These are phyloP conservation scores for Fusarium penzigii DNA, from an alignment of 2,329 filamentous ascomycete genomes.

Conservation along the genomic window DNA sequence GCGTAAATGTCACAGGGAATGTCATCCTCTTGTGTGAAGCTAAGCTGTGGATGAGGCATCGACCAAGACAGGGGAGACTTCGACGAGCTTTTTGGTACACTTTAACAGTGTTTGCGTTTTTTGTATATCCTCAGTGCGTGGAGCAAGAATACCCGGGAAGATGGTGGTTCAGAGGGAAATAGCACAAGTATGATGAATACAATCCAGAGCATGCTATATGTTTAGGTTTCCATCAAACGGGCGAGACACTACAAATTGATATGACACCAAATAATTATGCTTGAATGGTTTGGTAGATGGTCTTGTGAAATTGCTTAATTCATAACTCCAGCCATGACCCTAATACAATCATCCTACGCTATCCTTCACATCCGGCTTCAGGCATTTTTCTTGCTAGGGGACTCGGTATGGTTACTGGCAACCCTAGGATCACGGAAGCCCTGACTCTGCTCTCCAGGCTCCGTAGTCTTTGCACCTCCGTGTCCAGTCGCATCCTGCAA, in stretches of 20 bases:
- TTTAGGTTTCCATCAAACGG: too few species aligned
- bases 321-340: neutral
- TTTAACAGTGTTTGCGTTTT: conserved; percentile 38
- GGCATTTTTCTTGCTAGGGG: conserved; percentile 6
- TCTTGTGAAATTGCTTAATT: neutral
- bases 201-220: too few species aligned
- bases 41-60: conserved; percentile 39
- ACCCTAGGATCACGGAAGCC: conserved; percentile 12
- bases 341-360: neutral
- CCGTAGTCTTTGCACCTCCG: conserved; percentile 11
- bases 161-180: conserved; percentile 25
- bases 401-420: conserved; percentile 20
- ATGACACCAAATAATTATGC: too few species aligned
- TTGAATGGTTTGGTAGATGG: too few species aligned
- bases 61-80: conserved; percentile 29
- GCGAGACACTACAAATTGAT: neutral
- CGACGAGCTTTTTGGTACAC: conserved; percentile 29
- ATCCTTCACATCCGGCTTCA: too few species aligned
- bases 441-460: conserved; percentile 9
- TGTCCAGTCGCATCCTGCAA: conserved; percentile 10
- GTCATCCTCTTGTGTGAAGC: conserved; percentile 39
- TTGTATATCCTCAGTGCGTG: conserved; percentile 43
- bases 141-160: conserved; percentile 39
- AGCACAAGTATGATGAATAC: conserved; percentile 1
- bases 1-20: conserved; percentile 42